Evolutionary conservation across 2,329 filamentous ascomycete genomes (phyloP), one percentile per base, ranked within the genome.

Genomic region (Pseudocercospora crystallina): DNA sequence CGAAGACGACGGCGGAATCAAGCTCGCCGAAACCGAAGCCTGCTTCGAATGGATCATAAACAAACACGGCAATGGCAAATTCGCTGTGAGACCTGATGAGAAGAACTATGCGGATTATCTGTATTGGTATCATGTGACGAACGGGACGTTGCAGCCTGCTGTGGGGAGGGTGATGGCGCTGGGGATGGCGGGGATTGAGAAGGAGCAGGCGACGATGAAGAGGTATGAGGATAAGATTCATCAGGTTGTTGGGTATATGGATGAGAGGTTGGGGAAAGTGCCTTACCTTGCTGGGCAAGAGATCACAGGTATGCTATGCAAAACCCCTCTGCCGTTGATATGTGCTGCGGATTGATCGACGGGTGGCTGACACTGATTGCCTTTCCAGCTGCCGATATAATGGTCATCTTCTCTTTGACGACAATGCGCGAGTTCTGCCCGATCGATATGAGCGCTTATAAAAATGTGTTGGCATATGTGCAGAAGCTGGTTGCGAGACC

Each of bases 41-140:
- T 80, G 78, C 53, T 70, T 78, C 39, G 82, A 87, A 49, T 87
- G 86, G 69, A 80, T 87, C 60, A 71, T 78, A 53, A 67, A 75
- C 59, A 77, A 76, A 38, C 72, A 85, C 57, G 80, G 71, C 29
- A 59, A 65, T 5, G 80, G 81, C 5, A 68, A 66, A 10, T 69
- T 86, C 0, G 69, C 75, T 8, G 57, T 83, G 0, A 42, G 60
- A 0, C 76, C 79, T 0, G 58, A 64, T 0, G 68, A 80, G 43
- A 65, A 73, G 12, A 72, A 74, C 38, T 87, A 83, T 56, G 70
- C 80, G 2, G 76, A 83, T 43, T 87, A 82, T 56, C 61, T 87
- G 1, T 85, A 82, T 71, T 87, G 82, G 82, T 80, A 81, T 34
- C 61, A 66, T 43, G 53, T 61, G 44, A 50, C 60, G 13, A 71